These are phyloP conservation scores for Polytrichum commune DNA, from an alignment of 225 moss, liverwort and hornwort genomes.

Conservation along the genomic window DNA sequence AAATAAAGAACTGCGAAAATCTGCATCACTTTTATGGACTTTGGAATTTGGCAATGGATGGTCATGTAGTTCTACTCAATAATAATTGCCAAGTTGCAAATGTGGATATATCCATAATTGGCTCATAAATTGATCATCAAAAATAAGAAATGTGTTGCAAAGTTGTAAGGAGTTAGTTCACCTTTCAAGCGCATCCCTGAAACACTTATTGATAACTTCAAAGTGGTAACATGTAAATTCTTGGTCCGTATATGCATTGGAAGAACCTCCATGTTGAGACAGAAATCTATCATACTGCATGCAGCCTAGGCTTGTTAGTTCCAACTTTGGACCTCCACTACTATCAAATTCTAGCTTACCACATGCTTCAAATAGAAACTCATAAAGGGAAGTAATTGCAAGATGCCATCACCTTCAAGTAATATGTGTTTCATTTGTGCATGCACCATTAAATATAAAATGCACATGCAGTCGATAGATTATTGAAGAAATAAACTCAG, in stretches of 20 bases:
- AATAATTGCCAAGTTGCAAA: not conserved
- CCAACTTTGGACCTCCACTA: too few relatives aligned
- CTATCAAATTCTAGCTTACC: too few relatives aligned
- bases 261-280: slow-evolving; percentile 45
- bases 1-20: slow-evolving; percentile 63
- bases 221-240: slow-evolving; percentile 63
- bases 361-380: too few relatives aligned
- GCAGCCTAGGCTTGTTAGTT: too few relatives aligned
- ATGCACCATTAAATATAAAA: too few relatives aligned
- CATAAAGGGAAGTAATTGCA: too few relatives aligned
- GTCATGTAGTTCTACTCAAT: not conserved
- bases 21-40: slow-evolving; percentile 23
- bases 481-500: too few relatives aligned
- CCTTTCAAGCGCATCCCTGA: slow-evolving; percentile 60
- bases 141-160: too few relatives aligned
- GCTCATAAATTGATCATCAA: too few relatives aligned
- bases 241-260: slow-evolving; percentile 61
- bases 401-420: too few relatives aligned
- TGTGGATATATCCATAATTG: not conserved
- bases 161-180: slow-evolving; percentile 10
- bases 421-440: too few relatives aligned
- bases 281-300: slow-evolving; percentile 55
- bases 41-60: not conserved
- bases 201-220: slow-evolving; percentile 41
- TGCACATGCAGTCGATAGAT: too few relatives aligned